Percentiles rank a stretch among this genome's conserved stretches.
phyloP scores from a whole-genome alignment of 2,329 filamentous ascomycete genomes.

The Scedosporium aurantiacum region DNA sequence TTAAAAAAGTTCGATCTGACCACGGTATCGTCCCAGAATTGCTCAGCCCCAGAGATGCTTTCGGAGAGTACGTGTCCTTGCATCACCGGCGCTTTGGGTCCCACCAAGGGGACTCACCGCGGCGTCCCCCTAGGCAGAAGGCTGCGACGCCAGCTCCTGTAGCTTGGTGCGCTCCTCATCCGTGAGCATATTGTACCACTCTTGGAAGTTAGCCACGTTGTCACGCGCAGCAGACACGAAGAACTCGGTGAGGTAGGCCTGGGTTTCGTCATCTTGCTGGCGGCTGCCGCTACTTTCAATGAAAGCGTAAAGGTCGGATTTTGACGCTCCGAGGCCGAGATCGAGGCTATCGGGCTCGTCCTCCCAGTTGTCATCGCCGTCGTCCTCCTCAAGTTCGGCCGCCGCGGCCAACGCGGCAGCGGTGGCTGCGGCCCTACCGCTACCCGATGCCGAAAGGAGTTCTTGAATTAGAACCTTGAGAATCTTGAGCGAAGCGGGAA shows the following conservation, averaged over 20 bases:
- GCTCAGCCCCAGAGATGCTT: conserved; percentile 7
- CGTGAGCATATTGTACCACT: conserved; percentile 45
- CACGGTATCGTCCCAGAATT: not conserved
- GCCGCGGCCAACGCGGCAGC: conserved; percentile 53
- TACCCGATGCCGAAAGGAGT: conserved; percentile 67
- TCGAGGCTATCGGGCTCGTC: conserved; percentile 81
- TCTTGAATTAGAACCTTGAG: conserved; percentile 93
- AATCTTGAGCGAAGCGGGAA: conserved; percentile 86
- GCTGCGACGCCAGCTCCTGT: conserved; percentile 34
- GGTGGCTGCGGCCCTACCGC: conserved; percentile 45
- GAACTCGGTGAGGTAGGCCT: conserved; percentile 72
- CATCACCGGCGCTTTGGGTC: conserved; percentile 2
- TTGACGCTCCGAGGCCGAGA: conserved; percentile 55
- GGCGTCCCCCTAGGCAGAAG: conserved; percentile 11
- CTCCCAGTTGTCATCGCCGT: conserved; percentile 61
- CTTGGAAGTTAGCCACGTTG: conserved; percentile 43
- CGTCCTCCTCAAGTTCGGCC: conserved; percentile 38
- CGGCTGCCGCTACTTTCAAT: conserved; percentile 49
- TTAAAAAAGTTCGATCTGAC: not conserved
- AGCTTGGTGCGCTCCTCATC: conserved; percentile 46
- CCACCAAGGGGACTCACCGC: not conserved
- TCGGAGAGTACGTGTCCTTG: conserved; percentile 3
- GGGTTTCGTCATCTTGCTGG: conserved; percentile 80
- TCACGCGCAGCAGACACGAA: conserved; percentile 53
- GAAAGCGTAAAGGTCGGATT: conserved; percentile 71